Percentiles rank a stretch among this genome's conserved stretches.
Evolutionary conservation across 257 asterid genomes (phyloP).

Genomic region (Leptodermis oblonga): DNA sequence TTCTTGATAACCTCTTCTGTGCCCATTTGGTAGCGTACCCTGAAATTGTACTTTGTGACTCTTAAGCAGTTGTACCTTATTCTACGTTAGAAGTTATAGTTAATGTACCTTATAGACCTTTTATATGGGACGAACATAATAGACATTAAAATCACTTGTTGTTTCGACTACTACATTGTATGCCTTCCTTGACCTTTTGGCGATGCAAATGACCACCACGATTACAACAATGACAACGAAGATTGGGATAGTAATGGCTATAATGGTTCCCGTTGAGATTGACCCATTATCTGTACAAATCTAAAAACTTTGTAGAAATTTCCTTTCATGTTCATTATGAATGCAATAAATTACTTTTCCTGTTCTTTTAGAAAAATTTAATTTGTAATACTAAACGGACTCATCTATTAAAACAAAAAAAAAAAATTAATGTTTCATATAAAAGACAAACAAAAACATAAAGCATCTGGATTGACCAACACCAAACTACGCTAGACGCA

Average conservation of each 20-base stretch:
- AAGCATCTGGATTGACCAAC: neutral
- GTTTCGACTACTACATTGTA: neutral
- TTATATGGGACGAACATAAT: no score
- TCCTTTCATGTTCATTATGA: neutral
- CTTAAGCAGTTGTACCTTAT: no score
- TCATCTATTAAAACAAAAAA: neutral
- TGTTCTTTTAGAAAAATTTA: no score
- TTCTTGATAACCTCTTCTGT: constrained; percentile 19
- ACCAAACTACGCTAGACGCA: no score
- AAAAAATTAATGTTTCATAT: no score
- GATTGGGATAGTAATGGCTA: constrained; percentile 12
- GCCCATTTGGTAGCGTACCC: constrained; percentile 19
- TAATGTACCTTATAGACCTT: no score
- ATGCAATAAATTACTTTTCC: neutral
- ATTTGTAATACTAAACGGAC: neutral
- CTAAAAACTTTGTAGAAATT: no score
- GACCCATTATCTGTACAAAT: constrained; percentile 10
- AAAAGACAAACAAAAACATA: neutral
- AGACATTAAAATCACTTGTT: constrained; percentile 9
- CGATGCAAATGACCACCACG: neutral
- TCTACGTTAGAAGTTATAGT: no score
- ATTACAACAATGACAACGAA: neutral
- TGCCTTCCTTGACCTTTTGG: neutral
- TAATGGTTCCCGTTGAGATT: constrained; percentile 3
- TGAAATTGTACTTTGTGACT: no score